Evolutionary conservation across 176 grass and related monocot genomes (phyloP), one percentile per base, ranked within the genome.

Genomic region (Paspalum vaginatum): DNA sequence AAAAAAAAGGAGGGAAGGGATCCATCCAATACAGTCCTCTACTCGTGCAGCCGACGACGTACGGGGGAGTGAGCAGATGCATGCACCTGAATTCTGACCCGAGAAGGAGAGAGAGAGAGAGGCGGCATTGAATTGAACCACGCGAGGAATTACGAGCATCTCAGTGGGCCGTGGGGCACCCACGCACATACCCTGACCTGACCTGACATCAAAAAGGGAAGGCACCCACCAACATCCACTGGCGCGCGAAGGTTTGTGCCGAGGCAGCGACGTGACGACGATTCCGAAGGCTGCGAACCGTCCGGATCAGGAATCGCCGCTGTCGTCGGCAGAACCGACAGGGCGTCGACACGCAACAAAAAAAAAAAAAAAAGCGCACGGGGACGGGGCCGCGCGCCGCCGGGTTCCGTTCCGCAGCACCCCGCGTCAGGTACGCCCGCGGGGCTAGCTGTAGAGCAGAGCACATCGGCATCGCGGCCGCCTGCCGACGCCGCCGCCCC

Each of bases 341-440:
- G 2, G 47, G 55, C 4, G 12, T 65, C 24, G 82, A 65, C 82
- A 80, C 69, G 21, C 6, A n/a, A n/a, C n/a, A n/a, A n/a, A n/a
- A n/a, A n/a, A n/a, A 25, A 15, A 0, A 6, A 4, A 16, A 24
- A 25, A 22, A 1, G 79, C 86, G 81, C 68, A 66, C 86, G 60
- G 39, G 16, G 67, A 17, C 65, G 58, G 85, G 80, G 45, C 85
- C 70, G 57, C 46, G 65, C 72, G 79, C 85, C 73, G 79, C 73
- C 39, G 64, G 64, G 8, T 37, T 60, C 56, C 13, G 8, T 26
- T 63, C 75, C 21, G 64, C 71, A 22, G 11, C 62, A 52, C 63
- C 85, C 32, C 32, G 32, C 32, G 3, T 32, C 32, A 32, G 32
- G 32, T 32, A 32, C 32, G 32, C 32, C 32, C 32, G 32, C 2